Evolutionary conservation across 2,329 filamentous ascomycete genomes (phyloP), one percentile per base, ranked within the genome.

Genomic region (Scedosporium minutisporum): DNA sequence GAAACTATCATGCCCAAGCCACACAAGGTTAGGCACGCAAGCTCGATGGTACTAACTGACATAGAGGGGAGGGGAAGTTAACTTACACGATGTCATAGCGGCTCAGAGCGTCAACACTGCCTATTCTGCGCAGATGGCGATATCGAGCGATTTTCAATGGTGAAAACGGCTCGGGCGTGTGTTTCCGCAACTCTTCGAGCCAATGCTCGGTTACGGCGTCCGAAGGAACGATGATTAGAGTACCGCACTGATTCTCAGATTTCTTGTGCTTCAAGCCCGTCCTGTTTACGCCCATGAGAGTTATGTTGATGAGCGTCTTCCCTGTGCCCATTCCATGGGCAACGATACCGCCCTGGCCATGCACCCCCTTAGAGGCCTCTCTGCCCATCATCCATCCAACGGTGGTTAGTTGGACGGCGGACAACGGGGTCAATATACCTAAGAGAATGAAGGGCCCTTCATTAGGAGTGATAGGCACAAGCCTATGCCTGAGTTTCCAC

Each of bases 251-350:
- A 21, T 57, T n/a, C 1, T 23, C 18, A 2, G 2, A 14, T 23
- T 44, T 61, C 7, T 12, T n/a, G n/a, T 12, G 25, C 18, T 21
- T 6, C 3, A 42, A 72, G 70, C 38, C 71, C 0, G 89, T 84
- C n/a, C 81, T 86, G 5, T 86, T 82, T 5, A 96, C 80, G 3
- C 92, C 84, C 23, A 97, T n/a, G n/a, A n/a, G 78, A 4, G 90
- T 87, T n/a, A n/a, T n/a, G n/a, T n/a, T n/a, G 65, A 93, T 91
- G 25, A 96, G 87, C 16, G 86, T 88, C 70, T 89, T 89, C 0
- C 86, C 86, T 0, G 88, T 70, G 0, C 86, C 86, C 83, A 87
- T 87, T 27, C 80, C 80, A 67, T 88, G 85, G 0, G 81, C 82
- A 0, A 88, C 66, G 1, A 88, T 74, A 0, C 85, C 86, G 2